Percentiles rank a stretch among this genome's conserved stretches.
phyloP scores from a whole-genome alignment of 306 rosid species.

The Vigna trinervia region DNA sequence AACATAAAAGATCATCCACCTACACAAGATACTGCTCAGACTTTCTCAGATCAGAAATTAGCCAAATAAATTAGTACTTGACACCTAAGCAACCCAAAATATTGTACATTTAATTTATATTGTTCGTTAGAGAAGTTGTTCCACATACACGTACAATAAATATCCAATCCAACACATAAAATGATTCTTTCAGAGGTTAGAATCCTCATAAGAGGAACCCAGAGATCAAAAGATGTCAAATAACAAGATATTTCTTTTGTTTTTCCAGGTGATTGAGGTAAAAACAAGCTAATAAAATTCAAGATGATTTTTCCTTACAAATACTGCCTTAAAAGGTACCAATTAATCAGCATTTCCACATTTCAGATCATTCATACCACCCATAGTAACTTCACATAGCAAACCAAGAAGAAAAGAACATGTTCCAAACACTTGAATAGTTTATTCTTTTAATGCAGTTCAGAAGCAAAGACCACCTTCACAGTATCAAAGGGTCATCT shows the following conservation, averaged over 20 bases:
- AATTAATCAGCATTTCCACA: conserved; percentile 1
- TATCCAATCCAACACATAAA: conserved; percentile 29
- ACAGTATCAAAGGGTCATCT: not conserved
- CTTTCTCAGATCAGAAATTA: conserved; percentile 23
- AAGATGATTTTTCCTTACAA: conserved; percentile 8
- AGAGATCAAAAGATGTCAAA: conserved; percentile 26
- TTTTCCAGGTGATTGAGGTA: conserved; percentile 15
- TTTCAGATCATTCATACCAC: conserved; percentile 19
- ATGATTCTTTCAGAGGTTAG: conserved; percentile 6
- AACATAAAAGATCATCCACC: conserved; percentile 3
- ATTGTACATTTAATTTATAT: conserved; percentile 5
- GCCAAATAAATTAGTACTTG: conserved; percentile 21
- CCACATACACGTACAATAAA: conserved; percentile 18
- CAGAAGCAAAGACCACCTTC: conserved; percentile 23
- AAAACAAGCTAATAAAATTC: not conserved
- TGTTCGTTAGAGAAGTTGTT: conserved; percentile 6
- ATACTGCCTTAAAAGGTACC: conserved; percentile 16
- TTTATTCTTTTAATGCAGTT: not conserved
- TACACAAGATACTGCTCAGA: conserved; percentile 32
- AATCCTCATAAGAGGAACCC: conserved; percentile 6
- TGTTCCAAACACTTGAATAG: conserved; percentile 21
- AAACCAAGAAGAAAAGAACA: conserved; percentile 11
- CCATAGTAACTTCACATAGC: conserved; percentile 12
- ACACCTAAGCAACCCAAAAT: conserved; percentile 2
- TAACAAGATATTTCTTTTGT: conserved; percentile 3